A percentile compares a stretch with the other conserved stretches of the same genome.
Conservation (phyloP, 2,329 filamentous ascomycete species). For the Gyromitra esculenta region DNA sequence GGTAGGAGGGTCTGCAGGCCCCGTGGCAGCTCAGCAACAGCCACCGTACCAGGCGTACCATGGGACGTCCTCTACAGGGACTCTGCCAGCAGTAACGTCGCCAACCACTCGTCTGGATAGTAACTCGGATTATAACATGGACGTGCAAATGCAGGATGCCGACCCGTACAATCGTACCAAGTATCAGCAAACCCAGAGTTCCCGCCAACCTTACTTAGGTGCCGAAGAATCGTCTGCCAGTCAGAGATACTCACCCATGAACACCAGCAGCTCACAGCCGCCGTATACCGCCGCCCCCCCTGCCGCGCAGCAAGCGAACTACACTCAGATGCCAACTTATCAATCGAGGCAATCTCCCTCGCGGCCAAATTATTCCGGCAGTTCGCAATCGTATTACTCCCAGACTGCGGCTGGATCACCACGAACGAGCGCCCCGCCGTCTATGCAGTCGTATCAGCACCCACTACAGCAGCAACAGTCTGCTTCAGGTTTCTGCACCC, state of each 20-base stretch:
- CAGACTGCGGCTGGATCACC: conserved; percentile 59
- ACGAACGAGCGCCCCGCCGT: conserved; percentile 51
- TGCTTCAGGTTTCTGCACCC: conserved; percentile 50
- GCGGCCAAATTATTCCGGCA: conserved; percentile 69
- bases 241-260: conserved; percentile 96
- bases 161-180: conserved; percentile 88
- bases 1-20: conserved; percentile 27
- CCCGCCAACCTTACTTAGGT: conserved; percentile 73
- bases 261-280: conserved; percentile 65
- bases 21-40: conserved; percentile 45
- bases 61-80: conserved; percentile 48
- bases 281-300: conserved; percentile 69
- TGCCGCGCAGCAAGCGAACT: conserved; percentile 62
- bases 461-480: conserved; percentile 52
- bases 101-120: conserved; percentile 51
- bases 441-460: conserved; percentile 53
- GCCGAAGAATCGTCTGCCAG: conserved; percentile 80
- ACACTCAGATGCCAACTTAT: conserved; percentile 50
- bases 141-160: conserved; percentile 87
- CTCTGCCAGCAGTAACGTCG: conserved; percentile 50
- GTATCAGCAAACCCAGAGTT: conserved; percentile 71
- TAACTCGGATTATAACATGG: conserved; percentile 61
- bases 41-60: conserved; percentile 55
- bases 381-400: conserved; percentile 70
- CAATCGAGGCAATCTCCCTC: conserved; percentile 79